Base-by-base conservation (phyloP, 352 stramenopile genomes). In the Pythium graminicola region DNA sequence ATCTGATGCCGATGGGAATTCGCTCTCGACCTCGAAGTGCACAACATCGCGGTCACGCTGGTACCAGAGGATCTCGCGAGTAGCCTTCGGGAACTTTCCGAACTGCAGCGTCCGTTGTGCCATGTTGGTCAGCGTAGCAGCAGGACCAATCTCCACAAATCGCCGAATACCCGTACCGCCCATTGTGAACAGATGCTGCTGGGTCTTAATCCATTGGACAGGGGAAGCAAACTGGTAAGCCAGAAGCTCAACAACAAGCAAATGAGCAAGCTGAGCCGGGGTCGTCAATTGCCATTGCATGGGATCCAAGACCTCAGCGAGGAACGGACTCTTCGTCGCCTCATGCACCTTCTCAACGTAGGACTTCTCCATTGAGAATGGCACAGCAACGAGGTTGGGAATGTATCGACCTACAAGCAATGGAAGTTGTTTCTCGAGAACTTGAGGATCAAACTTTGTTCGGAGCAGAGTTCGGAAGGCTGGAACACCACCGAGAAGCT, bases 201-300 rank as follows among this genome's bases (percentile, higher is more conserved):
- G 85, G 4, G 85, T 93, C 65, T 90, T 86, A 48, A 95, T 95
- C 85, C 85, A 95, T 56, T 91, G 84, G 14, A 95, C 83, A 4
- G 85, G 85, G 6, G 77, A 93, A 20, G 85, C 85, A 51, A 95
- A 94, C 64, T 95, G 85, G 67, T 93, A 93, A 22, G 83, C 83
- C 23, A 95, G 52, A 13, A 95, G 62, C 69, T 95, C 85, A 26
- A 93, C 78, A 6, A 95, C 62, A 22, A 95, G 72, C 26, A 86
- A 57, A 35, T 89, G 78, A 26, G 69, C 81, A 1, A 89, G 66
- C 49, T 92, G 76, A n/a, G 75, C 70, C 45, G 69, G 72, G 13
- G 81, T 76, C 27, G 73, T 80, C 41, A 85, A 44, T 45, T 83
- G 26, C 82, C 82, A 93, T 58, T 85, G 74, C 72, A 77, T 84